A percentile compares a stretch with the other conserved stretches of the same genome.
These are phyloP conservation scores for Aspergillus bridgeri DNA, from an alignment of 495 filamentous ascomycete species.

Conservation along the genomic window DNA sequence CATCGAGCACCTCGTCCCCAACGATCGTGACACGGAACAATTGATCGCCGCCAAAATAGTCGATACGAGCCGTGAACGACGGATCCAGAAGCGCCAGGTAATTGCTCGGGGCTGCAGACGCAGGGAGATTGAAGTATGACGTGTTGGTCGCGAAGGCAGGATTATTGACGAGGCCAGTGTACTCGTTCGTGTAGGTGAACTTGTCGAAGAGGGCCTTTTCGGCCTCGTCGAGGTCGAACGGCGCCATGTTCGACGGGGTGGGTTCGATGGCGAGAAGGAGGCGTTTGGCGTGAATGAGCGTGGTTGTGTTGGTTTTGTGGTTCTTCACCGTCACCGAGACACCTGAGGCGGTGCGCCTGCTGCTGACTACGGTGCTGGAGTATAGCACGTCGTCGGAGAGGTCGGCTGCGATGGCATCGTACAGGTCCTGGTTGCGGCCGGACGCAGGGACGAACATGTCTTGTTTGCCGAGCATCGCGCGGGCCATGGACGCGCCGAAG, in stretches of 20 bases:
- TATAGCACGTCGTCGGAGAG: constrained; percentile 36
- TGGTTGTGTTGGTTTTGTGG: constrained; percentile 23
- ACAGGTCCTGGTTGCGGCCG: constrained; percentile 40
- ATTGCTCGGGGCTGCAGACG: constrained; percentile 26
- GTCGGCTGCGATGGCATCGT: constrained; percentile 30
- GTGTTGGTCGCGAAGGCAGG: constrained; percentile 15
- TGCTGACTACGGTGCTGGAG: constrained; percentile 27
- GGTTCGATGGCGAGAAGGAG: constrained; percentile 39
- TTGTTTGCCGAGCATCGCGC: constrained; percentile 23
- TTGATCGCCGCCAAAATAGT: constrained; percentile 26
- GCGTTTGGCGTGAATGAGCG: constrained; percentile 30
- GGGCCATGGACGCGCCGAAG: constrained; percentile 38
- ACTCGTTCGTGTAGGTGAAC: constrained; percentile 32
- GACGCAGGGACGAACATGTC: constrained; percentile 27
- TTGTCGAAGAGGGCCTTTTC: constrained; percentile 29
- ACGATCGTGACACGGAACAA: constrained; percentile 39
- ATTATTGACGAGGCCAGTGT: constrained; percentile 35
- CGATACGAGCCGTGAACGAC: constrained; percentile 31
- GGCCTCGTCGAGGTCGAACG: constrained; percentile 28
- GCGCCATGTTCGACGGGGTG: constrained; percentile 25
- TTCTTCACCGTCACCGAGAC: constrained; percentile 32
- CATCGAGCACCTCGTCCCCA: constrained; percentile 29
- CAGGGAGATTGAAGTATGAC: constrained; percentile 28
- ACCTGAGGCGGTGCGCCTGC: constrained; percentile 21
- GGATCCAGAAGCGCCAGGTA: constrained; percentile 31